phyloP scores from a whole-genome alignment of 106 monocot genomes.

The Alisma plantagoaquatica region DNA sequence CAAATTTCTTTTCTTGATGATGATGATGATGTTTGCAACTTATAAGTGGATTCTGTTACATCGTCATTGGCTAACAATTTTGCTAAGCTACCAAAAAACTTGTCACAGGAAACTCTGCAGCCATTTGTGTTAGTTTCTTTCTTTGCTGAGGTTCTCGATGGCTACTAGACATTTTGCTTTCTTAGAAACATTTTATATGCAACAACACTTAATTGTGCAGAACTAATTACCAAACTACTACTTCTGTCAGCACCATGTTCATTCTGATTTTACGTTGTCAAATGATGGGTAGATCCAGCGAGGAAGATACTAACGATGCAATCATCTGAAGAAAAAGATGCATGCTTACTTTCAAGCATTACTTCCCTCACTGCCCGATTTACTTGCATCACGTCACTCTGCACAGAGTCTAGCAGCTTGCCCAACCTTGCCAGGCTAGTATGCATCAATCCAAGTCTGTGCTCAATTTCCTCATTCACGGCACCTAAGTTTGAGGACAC shows the following conservation, averaged over 20 bases:
- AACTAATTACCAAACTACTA: too few species aligned
- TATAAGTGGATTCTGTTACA: too few species aligned
- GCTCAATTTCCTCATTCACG: slow-evolving; percentile 71
- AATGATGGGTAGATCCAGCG: background rate
- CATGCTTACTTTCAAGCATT: slow-evolving; percentile 60
- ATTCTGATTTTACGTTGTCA: background rate
- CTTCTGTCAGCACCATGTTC: background rate
- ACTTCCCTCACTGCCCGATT: slow-evolving; percentile 75
- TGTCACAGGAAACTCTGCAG: too few species aligned
- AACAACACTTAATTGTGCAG: too few species aligned
- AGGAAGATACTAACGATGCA: background rate
- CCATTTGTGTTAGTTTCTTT: too few species aligned
- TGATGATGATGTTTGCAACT: too few species aligned
- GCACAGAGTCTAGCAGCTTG: slow-evolving; percentile 63
- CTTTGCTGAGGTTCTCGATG: too few species aligned
- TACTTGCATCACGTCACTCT: slow-evolving; percentile 74
- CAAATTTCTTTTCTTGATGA: too few species aligned
- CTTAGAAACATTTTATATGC: too few species aligned
- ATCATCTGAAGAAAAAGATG: background rate
- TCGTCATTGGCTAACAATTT: too few species aligned
- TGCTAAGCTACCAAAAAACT: too few species aligned
- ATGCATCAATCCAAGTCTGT: slow-evolving; percentile 56
- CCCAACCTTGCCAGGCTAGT: slow-evolving; percentile 56
- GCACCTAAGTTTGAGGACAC: slow-evolving; percentile 40
- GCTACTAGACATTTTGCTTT: too few species aligned